Base-by-base conservation (phyloP, 768 basidiomycete species). In the Agaricus sinodeliciosus region DNA sequence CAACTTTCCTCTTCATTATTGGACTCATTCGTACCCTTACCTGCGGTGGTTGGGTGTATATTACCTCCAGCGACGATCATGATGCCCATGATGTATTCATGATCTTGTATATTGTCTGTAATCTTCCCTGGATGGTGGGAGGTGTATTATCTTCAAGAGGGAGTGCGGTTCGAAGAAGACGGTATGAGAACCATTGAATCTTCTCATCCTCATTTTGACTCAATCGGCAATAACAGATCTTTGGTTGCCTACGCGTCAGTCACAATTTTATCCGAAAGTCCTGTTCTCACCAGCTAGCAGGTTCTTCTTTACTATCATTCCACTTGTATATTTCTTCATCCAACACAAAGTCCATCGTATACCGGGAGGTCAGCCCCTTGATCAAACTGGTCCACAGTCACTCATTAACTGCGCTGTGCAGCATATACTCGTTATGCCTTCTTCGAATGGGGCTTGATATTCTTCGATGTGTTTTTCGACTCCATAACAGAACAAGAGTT, bases 1-100 rank as follows among this genome's bases (percentile, higher is more conserved):
- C 84, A 0, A 69, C 67, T 8, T 58, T 83, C 44, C 70, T 91
- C 16, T 76, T 85, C 34, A 58, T 81, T 8, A 69, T 75, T 36
- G 90, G 90, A 0, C 57, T 91, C 18, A 63, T 88, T 15, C 75
- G 92, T 54, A 92, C 92, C 0, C 65, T 94, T 28, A 76, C 81
- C 2, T 94, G 92, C 60, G 93, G 90, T 28, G 91, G 93, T 25
- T 95, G 92, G 92, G 90, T 94, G 26, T 95, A 84, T 60, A 82
- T 94, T 61, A 94, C 93, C 0, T 89, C 88, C 2, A 81, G 70
- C 48, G 92, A 94, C 63, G 78, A 88, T 67, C 90, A 91, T 59
- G 85, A 88, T 61, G 72, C 75, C 12, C 93, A 95, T 68, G 93
- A 95, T 63, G 68, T 92, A 35, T 81, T 84, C 63, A 95, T 95